Base-by-base conservation (phyloP, 164 flowering plant species). In the Magnolia officinalis region DNA sequence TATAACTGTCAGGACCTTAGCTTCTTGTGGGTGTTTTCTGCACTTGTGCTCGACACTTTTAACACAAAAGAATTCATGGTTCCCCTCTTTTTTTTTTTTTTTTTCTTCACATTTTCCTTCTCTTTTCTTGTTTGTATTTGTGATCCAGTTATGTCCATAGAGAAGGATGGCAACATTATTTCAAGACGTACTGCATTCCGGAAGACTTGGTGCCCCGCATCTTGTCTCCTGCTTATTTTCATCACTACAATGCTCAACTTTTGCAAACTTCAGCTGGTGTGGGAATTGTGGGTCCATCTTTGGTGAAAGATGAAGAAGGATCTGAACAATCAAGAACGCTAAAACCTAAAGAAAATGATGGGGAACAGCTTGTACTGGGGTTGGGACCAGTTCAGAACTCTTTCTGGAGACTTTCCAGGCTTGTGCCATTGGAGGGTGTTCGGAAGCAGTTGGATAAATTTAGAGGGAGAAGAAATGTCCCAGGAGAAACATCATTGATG, bases 161-260 rank as follows among this genome's bases (percentile, higher is more conserved):
- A 75, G 91, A 91, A 87, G 97, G 95, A 67, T 96, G 99, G 99
- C 93, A 93, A 67, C 90, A 87, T 67, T 87, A 92, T 79, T 96
- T 96, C 84, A 94, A 91, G 88, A 92, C 91, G 70, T 96, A 92
- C 83, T 96, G 99, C 86, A 96, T 96, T 74, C 99, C 99, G n/a
- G 99, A 96, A 82, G 99, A 96, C 81, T 80, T 96, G 80, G 96
- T 96, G 55, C 99, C 99, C 24, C 96, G 99, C 6, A 84, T 96
- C 63, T 69, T 96, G 23, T 96, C 99, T 75, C 99, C 99, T 74
- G 99, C 99, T 76, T 96, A 96, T 84, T 96, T 96, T 87, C 95
- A 94, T 84, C 99, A 96, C 74, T 96, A 96, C 78, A 94, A 91
- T 86, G 87, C 90, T 21, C 92, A 92, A 64, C 83, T 82, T 58